These are phyloP conservation scores for Podosphaera fusca DNA, from an alignment of 2,329 filamentous ascomycete species.

Conservation along the genomic window DNA sequence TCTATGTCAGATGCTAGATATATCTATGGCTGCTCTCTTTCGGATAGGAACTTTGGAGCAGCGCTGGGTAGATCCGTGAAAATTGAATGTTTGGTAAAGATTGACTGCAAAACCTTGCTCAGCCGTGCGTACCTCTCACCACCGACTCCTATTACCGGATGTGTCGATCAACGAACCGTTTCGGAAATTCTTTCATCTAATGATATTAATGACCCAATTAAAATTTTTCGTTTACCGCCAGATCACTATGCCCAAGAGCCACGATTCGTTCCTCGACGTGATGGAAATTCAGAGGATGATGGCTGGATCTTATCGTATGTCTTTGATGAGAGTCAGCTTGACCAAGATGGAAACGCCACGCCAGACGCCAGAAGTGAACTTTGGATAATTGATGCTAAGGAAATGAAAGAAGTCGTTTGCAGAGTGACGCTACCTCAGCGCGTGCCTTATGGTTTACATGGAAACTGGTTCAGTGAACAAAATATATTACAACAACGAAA, in stretches of 20 bases:
- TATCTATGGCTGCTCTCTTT: conserved; percentile 44
- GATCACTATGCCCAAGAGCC: conserved; percentile 45
- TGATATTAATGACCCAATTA: conserved; percentile 30
- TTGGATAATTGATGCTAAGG: conserved; percentile 42
- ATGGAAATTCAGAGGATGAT: conserved; percentile 30
- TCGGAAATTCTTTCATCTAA: conserved; percentile 24
- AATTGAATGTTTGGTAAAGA: conserved; percentile 40
- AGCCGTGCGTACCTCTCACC: conserved; percentile 23
- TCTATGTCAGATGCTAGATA: conserved; percentile 36
- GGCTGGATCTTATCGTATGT: conserved; percentile 46
- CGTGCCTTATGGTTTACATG: conserved; percentile 47
- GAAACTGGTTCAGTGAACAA: conserved; percentile 32
- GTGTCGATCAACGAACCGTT: conserved; percentile 34
- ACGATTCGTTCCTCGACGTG: conserved; percentile 31
- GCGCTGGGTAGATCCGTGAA: conserved; percentile 41
- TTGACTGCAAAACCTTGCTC: conserved; percentile 32
- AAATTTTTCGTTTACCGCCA: conserved; percentile 34
- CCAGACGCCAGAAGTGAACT: conserved; percentile 31
- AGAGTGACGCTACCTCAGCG: conserved; percentile 37
- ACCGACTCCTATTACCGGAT: conserved; percentile 30
- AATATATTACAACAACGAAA: conserved; percentile 25
- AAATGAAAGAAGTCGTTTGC: conserved; percentile 36
- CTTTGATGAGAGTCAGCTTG: conserved; percentile 43
- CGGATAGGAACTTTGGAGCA: conserved; percentile 30
- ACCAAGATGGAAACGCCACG: conserved; percentile 16